phyloP scores from a whole-genome alignment of 441 rosid species.

The Corymbia calophylla region DNA sequence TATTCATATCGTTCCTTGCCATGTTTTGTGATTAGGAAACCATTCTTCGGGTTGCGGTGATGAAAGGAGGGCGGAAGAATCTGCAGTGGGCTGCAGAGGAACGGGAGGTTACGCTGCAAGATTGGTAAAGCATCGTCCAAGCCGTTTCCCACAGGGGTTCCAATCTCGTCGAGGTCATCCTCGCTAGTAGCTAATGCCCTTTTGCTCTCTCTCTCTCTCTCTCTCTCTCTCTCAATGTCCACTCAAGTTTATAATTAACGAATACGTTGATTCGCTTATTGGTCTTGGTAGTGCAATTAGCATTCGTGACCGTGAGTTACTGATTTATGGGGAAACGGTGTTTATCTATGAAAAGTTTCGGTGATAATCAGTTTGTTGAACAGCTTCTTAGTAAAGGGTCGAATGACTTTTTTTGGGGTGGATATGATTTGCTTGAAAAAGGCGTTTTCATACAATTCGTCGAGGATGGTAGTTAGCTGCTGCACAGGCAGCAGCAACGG shows the following conservation, averaged over 20 bases:
- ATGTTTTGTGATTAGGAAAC: neutral
- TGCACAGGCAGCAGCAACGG: neutral
- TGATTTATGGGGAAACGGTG: neutral
- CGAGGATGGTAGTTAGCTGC: neutral
- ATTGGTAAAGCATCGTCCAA: constrained; percentile 63
- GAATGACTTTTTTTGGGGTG: neutral
- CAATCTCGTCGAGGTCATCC: constrained; percentile 74
- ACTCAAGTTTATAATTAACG: neutral
- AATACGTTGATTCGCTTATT: neutral
- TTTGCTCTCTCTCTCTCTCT: neutral
- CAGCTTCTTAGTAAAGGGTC: neutral
- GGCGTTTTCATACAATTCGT: neutral
- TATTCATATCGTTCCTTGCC: neutral
- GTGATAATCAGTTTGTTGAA: neutral
- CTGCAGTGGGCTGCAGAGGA: constrained; percentile 69
- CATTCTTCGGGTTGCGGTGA: neutral
- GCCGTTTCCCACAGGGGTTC: constrained; percentile 88
- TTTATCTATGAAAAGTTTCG: neutral
- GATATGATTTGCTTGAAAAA: neutral
- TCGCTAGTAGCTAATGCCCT: neutral
- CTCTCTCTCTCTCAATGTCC: neutral
- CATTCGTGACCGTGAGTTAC: neutral
- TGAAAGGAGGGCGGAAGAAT: constrained; percentile 87
- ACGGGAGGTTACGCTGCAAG: constrained; percentile 42
- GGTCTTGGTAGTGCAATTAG: too few relatives aligned